These are phyloP conservation scores for Cymbopogon citratus DNA, from an alignment of 176 grass and related monocot genomes.

Conservation along the genomic window DNA sequence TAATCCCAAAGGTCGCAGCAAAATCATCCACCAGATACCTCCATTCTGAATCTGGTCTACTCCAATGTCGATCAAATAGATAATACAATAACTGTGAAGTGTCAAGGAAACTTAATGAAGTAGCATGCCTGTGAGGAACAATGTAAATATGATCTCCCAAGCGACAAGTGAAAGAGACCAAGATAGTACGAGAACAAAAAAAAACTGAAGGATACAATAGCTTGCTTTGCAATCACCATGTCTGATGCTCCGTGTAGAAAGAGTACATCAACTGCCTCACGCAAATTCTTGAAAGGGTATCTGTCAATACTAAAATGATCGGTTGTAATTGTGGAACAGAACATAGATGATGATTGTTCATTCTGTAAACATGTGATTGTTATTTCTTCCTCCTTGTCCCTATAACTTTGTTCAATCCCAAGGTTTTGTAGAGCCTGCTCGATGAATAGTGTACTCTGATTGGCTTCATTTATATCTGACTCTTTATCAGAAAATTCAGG, in stretches of 20 bases:
- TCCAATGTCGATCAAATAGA: conserved; percentile 95
- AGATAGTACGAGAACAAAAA: conserved; percentile 12
- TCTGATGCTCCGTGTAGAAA: conserved; percentile 80
- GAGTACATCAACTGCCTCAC: conserved; percentile 67
- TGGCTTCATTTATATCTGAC: conserved; percentile 23
- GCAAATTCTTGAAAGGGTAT: conserved; percentile 79
- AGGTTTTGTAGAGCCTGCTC: conserved; percentile 89
- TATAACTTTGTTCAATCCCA: conserved; percentile 50
- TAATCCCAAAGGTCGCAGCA: conserved; percentile 66
- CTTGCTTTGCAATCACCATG: conserved; percentile 85
- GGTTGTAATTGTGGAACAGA: conserved; percentile 58
- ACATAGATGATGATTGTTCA: conserved; percentile 52
- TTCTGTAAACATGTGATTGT: conserved; percentile 56
- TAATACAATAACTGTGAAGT: conserved; percentile 80
- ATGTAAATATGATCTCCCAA: conserved; percentile 1
- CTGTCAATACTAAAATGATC: conserved; percentile 41
- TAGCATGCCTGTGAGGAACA: conserved; percentile 27
- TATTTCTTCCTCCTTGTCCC: conserved; percentile 35
- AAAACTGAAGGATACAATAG: conserved; percentile 81
- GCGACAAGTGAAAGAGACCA: not conserved
- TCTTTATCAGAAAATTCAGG: conserved; percentile 45
- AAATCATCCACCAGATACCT: conserved; percentile 87
- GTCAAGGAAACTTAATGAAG: conserved; percentile 41
- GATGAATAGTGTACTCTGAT: conserved; percentile 61
- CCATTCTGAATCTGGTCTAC: conserved; percentile 70